Conservation (phyloP, 2,329 filamentous ascomycete species). For the Cercospora sp. region DNA sequence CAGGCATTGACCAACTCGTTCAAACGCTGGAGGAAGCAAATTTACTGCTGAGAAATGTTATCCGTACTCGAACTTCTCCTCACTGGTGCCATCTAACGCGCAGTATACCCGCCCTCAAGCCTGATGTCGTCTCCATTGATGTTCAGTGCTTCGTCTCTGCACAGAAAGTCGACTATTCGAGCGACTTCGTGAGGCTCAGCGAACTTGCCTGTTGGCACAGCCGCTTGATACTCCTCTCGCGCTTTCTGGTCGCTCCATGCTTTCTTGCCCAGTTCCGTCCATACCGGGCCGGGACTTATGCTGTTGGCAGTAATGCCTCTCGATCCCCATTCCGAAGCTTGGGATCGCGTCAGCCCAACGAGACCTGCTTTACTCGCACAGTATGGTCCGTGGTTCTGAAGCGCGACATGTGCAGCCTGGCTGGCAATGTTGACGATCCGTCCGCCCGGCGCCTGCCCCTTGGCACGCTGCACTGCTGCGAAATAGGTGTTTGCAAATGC, state of each 20-base stretch:
- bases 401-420: slow-evolving; percentile 50
- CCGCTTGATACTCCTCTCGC: slow-evolving; percentile 30
- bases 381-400: slow-evolving; percentile 50
- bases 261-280: slow-evolving; percentile 48
- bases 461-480: slow-evolving; percentile 25
- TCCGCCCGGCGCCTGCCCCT: slow-evolving; percentile 32
- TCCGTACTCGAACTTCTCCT: neutral
- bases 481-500: slow-evolving; percentile 48
- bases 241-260: slow-evolving; percentile 36
- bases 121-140: slow-evolving; percentile 43
- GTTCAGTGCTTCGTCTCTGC: slow-evolving; percentile 40
- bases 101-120: slow-evolving; percentile 39
- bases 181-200: slow-evolving; percentile 57
- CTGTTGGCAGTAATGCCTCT: slow-evolving; percentile 50
- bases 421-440: slow-evolving; percentile 51
- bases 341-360: slow-evolving; percentile 47
- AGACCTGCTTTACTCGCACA: slow-evolving; percentile 52
- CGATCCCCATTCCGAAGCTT: slow-evolving; percentile 51
- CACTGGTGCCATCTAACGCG: slow-evolving; percentile 10
- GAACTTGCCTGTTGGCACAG: slow-evolving; percentile 35
- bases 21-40: neutral
- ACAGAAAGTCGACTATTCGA: slow-evolving; percentile 61
- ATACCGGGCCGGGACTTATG: slow-evolving; percentile 49
- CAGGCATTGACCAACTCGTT: neutral
- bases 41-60: neutral